Percentiles rank a stretch among this genome's conserved stretches.
phyloP scores from a whole-genome alignment of 805 yeast genomes.

The Saccharomycopsis microspora region DNA sequence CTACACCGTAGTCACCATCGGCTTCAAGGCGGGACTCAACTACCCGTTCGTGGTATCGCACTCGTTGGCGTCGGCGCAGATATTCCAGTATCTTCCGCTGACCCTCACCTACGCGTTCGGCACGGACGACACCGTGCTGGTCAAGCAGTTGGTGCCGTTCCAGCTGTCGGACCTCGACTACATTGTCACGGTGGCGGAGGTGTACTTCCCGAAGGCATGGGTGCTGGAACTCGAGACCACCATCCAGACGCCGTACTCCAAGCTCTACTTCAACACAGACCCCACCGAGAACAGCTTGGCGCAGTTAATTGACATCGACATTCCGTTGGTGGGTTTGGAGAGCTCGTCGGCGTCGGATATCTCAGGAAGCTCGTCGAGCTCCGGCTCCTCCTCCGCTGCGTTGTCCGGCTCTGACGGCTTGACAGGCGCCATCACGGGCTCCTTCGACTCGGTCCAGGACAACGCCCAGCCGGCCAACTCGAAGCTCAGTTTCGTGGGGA shows the following conservation, averaged over 20 bases:
- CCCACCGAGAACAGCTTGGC: conserved; percentile 49
- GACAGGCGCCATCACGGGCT: conserved; percentile 18
- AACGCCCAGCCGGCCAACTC: conserved; percentile 21
- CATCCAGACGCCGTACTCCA: conserved; percentile 41
- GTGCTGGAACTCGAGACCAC: conserved; percentile 37
- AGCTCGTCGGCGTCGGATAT: conserved; percentile 13
- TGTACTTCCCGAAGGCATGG: conserved; percentile 56
- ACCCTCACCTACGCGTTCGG: conserved; percentile 57
- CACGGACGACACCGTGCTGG: conserved; percentile 23
- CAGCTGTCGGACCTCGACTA: conserved; percentile 43
- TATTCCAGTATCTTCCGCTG: conserved; percentile 72
- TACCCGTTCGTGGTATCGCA: conserved; percentile 73
- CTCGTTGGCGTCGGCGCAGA: conserved; percentile 70
- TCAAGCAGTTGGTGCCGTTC: conserved; percentile 66
- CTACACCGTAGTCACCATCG: conserved; percentile 54
- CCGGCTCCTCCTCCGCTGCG: conserved; percentile 8
- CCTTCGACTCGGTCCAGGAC: conserved; percentile 22
- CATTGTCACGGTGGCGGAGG: conserved; percentile 79
- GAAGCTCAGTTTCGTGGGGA: conserved; percentile 60
- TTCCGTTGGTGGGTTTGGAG: conserved; percentile 41
- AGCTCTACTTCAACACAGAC: conserved; percentile 48
- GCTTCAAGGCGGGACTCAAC: conserved; percentile 69
- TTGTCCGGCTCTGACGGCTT: conserved; percentile 13
- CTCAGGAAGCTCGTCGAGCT: conserved; percentile 15
- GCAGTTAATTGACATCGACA: conserved; percentile 57